Evolutionary conservation across 208 protist genomes (phyloP), one percentile per base, ranked within the genome.

Genomic region (Acanthamoeba rhysodes): DNA sequence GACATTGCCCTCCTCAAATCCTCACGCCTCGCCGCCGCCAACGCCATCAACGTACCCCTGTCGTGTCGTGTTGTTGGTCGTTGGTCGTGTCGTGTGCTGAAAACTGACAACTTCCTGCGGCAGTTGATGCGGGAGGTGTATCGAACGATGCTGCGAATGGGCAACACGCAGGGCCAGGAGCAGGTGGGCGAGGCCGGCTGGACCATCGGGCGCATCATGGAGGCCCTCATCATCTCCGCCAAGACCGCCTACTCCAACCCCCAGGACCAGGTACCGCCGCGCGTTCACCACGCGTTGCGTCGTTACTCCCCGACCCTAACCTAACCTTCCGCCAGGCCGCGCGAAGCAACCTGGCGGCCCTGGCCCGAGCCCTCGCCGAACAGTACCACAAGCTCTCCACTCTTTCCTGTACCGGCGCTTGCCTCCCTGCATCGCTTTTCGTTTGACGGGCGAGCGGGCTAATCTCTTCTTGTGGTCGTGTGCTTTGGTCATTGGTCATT

Each of bases 211-310:
- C 84, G 84, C 32, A 68, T 68, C n/a, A 90, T 68, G 84, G 84
- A 90, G 29, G 84, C 55, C 50, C n/a, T 90, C 53, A 90, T 90
- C 84, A 90, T 90, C 84, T 70, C 84, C 27, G 84, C 84, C 53
- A 90, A 90, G 84, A 29, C 53, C 16, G 84, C 32, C 84, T 90
- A 70, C 84, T 27, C 74, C 74, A 84, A 84, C 45, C 74, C 41
- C 24, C 48, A 90, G 32, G 48, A 68, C 55, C 84, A 68, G 84
- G 48, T 53, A 59, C 80, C 12, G 1, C 37, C 4, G 37, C 37
- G 37, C 1, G 37, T 41, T 41, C 37, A 41, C 37, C 37, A 3
- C 37, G 37, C n/a, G 4, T 41, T 41, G 37, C 37, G 37, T 41
- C 37, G 37, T 41, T 4, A 41, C 37, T 1, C 37, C 37, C 37